Evolutionary conservation across 2,329 filamentous ascomycete genomes (phyloP), one percentile per base, ranked within the genome.

Genomic region (Cercospora citrullina): DNA sequence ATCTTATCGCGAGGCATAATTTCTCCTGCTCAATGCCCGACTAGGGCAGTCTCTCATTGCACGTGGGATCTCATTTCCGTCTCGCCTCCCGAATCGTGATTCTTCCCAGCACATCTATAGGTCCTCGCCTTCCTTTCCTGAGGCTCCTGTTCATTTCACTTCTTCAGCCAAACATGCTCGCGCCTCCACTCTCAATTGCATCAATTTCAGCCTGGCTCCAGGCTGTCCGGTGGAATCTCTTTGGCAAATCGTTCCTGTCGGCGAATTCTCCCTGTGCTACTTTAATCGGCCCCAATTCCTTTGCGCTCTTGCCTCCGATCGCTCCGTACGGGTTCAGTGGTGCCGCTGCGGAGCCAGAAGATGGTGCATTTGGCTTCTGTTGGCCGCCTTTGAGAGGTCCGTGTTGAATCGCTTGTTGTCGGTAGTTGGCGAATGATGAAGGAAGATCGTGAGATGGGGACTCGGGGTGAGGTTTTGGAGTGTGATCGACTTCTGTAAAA

Each of bases 171-270:
- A 74, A 72, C 72, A 77, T 66, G 58, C 87, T 90, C 36, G 94
- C 95, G 66, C 95, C 95, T 65, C 94, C 95, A 65, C 92, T 95
- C 87, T 97, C 93, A 77, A 99, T 87, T 23, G 93, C 94, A 80
- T 98, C 95, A 69, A 99, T 99, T 87, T 99, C 95, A 53, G 89
- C 89, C 74, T 89, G 81, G 42, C 87, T 90, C 82, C 94, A 91
- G 12, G 88, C 86, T 60, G 87, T 83, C 72, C 93, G 87, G 77
- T 90, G 88, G 87, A 97, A 99, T 75, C 94, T 88, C 71, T 84
- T 79, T 18, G 95, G 94, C 26, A 99, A 89, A 82, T 99, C 91
- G 74, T 88, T 91, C 74, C 93, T 89, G 81, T 98, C 95, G 79
- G 97, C 97, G 81, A 86, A 93, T 79, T 92, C 84, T 74, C 94